Evolutionary conservation across 2,329 filamentous ascomycete species (phyloP).

Genomic region (Paraphaeosphaeria sporulosa): DNA sequence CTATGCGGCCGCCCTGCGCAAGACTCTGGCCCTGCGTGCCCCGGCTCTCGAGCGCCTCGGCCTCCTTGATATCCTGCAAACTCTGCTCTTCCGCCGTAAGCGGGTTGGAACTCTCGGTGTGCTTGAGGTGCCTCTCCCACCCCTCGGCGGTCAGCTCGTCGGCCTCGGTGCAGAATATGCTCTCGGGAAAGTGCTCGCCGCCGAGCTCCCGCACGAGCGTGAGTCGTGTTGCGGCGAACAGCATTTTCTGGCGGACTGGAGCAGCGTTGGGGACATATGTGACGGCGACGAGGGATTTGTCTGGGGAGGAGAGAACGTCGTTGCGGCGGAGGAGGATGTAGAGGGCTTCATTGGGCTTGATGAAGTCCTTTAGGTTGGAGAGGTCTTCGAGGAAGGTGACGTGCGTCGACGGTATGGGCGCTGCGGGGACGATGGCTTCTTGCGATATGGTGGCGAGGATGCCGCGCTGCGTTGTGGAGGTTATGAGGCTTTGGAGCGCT

Average conservation of each 20-base stretch:
- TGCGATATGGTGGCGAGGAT: conserved; percentile 73
- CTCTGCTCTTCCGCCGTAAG: conserved; percentile 80
- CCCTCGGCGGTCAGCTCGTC: conserved; percentile 74
- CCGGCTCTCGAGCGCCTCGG: conserved; percentile 75
- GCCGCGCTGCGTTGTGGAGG: conserved; percentile 68
- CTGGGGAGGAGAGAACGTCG: conserved; percentile 53
- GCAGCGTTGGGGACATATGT: conserved; percentile 83
- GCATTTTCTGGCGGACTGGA: conserved; percentile 84
- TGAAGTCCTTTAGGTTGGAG: conserved; percentile 65
- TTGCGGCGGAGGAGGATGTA: conserved; percentile 79
- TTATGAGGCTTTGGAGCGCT: conserved; percentile 75
- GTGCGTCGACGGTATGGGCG: conserved; percentile 60
- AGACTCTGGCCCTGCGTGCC: conserved; percentile 66
- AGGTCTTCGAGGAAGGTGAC: conserved; percentile 71
- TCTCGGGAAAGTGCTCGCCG: conserved; percentile 79
- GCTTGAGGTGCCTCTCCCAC: conserved; percentile 76
- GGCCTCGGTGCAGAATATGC: conserved; percentile 73
- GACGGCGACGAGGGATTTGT: conserved; percentile 65
- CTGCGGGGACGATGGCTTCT: conserved; percentile 71
- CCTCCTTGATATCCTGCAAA: conserved; percentile 75
- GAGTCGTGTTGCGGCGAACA: conserved; percentile 79
- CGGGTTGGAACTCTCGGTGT: conserved; percentile 68
- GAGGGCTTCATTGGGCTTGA: conserved; percentile 71
- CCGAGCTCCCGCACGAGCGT: conserved; percentile 80
- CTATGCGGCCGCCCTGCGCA: conserved; percentile 48